These are phyloP conservation scores for Daldinia grandis DNA, from an alignment of 495 filamentous ascomycete genomes.

Conservation along the genomic window DNA sequence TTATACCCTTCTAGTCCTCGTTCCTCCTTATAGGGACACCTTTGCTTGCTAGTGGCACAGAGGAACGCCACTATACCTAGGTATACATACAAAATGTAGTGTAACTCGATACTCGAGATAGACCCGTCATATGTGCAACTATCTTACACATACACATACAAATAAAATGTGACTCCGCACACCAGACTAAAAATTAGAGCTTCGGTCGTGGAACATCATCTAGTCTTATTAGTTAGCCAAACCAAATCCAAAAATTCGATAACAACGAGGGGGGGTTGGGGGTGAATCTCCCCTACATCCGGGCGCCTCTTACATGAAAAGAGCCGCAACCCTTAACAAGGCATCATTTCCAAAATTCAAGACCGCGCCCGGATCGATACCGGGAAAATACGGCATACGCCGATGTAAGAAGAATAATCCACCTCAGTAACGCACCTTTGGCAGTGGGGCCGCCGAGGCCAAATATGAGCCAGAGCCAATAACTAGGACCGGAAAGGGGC, in stretches of 20 bases:
- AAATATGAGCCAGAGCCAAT: conserved; percentile 57
- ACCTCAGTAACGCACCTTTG: conserved; percentile 60
- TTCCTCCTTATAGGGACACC: not conserved
- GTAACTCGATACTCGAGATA: not conserved
- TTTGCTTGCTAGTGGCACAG: not conserved
- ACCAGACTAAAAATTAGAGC: conserved; percentile 7
- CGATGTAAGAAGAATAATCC: conserved; percentile 52
- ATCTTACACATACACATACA: not conserved
- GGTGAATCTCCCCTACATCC: not conserved
- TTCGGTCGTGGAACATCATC: conserved; percentile 20
- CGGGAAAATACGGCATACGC: conserved; percentile 31
- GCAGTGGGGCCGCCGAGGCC: conserved; percentile 55
- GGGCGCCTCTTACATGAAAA: not conserved
- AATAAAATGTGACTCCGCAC: not conserved
- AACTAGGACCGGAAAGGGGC: conserved; percentile 58
- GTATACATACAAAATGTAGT: not conserved
- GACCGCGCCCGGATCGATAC: not conserved
- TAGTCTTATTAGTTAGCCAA: conserved; percentile 15
- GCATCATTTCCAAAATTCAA: conserved; percentile 18
- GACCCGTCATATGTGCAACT: not conserved
- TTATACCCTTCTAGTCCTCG: not conserved
- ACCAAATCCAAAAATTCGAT: not conserved
- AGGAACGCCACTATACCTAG: not conserved
- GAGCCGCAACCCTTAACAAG: not conserved
- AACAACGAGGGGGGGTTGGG: not conserved